A percentile compares a stretch with the other conserved stretches of the same genome.
phyloP scores from a whole-genome alignment of 2,329 filamentous ascomycete genomes.

The Colletotrichum phormii region DNA sequence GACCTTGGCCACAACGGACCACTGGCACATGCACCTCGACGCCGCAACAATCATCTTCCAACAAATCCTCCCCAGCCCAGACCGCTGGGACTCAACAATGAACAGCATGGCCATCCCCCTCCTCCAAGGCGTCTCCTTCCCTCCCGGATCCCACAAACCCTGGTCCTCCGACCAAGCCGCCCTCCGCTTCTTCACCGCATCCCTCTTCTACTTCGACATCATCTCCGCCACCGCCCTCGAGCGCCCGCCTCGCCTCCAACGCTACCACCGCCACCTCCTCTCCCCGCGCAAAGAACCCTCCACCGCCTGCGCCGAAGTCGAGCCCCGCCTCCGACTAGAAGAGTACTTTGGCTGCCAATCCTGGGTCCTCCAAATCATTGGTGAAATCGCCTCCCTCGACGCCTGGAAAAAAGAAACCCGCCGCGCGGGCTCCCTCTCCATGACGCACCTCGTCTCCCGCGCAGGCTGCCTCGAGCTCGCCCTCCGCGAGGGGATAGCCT shows the following conservation, averaged over 20 bases:
- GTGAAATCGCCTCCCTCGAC: conserved; percentile 64
- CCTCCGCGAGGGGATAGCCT: conserved; percentile 37
- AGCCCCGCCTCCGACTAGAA: conserved; percentile 54
- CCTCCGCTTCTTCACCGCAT: conserved; percentile 59
- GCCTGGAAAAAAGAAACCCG: conserved; percentile 65
- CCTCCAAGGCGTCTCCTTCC: conserved; percentile 24
- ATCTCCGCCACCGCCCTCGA: conserved; percentile 60
- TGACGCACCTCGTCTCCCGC: conserved; percentile 54
- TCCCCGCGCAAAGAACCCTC: conserved; percentile 42
- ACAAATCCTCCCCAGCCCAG: conserved; percentile 54
- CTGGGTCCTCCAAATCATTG: conserved; percentile 66
- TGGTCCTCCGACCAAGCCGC: conserved; percentile 60
- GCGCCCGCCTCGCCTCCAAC: conserved; percentile 53
- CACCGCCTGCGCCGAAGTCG: conserved; percentile 29
- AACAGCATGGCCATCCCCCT: conserved; percentile 36
- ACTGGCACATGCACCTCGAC: conserved; percentile 63
- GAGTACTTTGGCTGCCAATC: conserved; percentile 54
- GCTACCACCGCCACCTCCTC: conserved; percentile 55
- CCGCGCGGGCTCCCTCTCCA: conserved; percentile 55
- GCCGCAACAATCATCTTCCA: conserved; percentile 62
- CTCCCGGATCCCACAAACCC: conserved; percentile 45
- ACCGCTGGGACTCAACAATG: conserved; percentile 51
- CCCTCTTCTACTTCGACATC: conserved; percentile 61
- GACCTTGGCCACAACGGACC: conserved; percentile 56
- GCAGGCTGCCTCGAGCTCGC: conserved; percentile 34